Percentiles rank a stretch among this genome's conserved stretches.
Evolutionary conservation across 2,329 filamentous ascomycete species (phyloP).

Genomic region (Nakataea oryzae): DNA sequence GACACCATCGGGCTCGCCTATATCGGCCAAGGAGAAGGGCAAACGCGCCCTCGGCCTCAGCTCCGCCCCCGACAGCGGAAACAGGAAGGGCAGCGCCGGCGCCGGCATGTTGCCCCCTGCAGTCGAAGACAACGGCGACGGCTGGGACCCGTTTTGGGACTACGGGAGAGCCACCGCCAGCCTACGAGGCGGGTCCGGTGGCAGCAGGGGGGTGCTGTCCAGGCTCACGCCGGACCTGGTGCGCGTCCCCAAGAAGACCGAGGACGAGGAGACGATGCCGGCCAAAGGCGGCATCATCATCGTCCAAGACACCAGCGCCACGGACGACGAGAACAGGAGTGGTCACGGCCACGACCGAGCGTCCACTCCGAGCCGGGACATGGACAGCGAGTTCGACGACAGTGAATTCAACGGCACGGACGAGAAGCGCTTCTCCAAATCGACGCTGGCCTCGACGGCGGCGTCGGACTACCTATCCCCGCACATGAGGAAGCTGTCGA

Average conservation of each 20-base stretch:
- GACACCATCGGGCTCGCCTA: not conserved
- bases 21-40: not conserved
- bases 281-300: constrained; percentile 26
- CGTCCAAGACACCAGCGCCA: constrained; percentile 6
- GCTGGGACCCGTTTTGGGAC: not conserved
- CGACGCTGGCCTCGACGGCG: not conserved
- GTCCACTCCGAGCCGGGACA: not conserved
- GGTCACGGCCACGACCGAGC: constrained; percentile 7
- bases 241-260: not conserved
- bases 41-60: not conserved
- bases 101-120: not conserved
- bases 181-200: not conserved
- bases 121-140: not conserved
- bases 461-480: not conserved
- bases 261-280: constrained; percentile 11
- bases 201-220: not conserved
- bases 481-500: constrained; percentile 1
- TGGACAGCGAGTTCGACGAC: not conserved
- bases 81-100: not conserved
- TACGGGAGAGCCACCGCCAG: not conserved
- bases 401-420: not conserved
- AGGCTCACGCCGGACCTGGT: not conserved
- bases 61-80: not conserved
- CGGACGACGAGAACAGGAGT: constrained; percentile 15
- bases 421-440: not conserved